Conservation (phyloP, 495 filamentous ascomycete species). For the Neurospora sp. region DNA sequence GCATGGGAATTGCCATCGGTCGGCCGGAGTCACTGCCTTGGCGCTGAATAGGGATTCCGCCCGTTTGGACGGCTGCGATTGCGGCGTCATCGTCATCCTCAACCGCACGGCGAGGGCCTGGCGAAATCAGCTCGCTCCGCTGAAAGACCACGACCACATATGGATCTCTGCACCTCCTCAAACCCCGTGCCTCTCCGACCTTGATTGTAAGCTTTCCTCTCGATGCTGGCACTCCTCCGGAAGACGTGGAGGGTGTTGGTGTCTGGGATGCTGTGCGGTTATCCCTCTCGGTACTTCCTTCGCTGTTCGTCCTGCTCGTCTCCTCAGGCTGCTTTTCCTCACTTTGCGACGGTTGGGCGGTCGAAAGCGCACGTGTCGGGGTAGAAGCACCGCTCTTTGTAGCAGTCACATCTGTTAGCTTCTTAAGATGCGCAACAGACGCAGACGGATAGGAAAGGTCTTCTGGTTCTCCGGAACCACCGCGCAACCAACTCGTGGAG, state of each 20-base stretch:
- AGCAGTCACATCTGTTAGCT: slow-evolving; percentile 74
- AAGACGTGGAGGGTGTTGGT: slow-evolving; percentile 18
- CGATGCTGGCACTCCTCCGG: slow-evolving; percentile 54
- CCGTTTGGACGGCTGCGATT: slow-evolving; percentile 34
- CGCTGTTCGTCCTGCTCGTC: slow-evolving; percentile 25
- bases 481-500: slow-evolving; percentile 40
- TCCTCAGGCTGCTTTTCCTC: slow-evolving; percentile 28
- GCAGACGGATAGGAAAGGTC: slow-evolving; percentile 47
- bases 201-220: slow-evolving; percentile 86
- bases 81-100: slow-evolving; percentile 39
- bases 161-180: slow-evolving; percentile 73
- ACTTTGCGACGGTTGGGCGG: slow-evolving; percentile 28
- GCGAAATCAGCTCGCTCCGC: slow-evolving; percentile 90
- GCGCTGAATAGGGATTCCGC: slow-evolving; percentile 52
- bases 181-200: slow-evolving; percentile 71
- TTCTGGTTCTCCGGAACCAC: slow-evolving; percentile 36
- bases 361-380: slow-evolving; percentile 74
- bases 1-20: slow-evolving; percentile 91
- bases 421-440: slow-evolving; percentile 58
- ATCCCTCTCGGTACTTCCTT: slow-evolving; percentile 21
- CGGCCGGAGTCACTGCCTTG: slow-evolving; percentile 66
- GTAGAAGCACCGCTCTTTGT: slow-evolving; percentile 84
- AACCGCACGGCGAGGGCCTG: slow-evolving; percentile 50
- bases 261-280: slow-evolving; percentile 32
- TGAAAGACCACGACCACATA: slow-evolving; percentile 97